phyloP scores from a whole-genome alignment of 352 stramenopile genomes.

The Phytophthora meadii region DNA sequence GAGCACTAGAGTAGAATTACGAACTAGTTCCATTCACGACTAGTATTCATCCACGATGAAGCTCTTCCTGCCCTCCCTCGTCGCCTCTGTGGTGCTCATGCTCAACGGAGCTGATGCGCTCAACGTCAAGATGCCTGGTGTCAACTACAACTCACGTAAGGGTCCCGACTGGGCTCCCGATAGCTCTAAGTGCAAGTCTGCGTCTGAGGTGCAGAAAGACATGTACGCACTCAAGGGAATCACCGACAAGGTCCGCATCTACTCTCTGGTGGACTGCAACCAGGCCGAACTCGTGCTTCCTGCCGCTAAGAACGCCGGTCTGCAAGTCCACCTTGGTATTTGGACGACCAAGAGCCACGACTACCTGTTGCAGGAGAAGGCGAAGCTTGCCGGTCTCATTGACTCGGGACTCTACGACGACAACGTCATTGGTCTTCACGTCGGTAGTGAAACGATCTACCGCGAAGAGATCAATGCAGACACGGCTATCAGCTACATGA shows the following conservation, averaged over 20 bases:
- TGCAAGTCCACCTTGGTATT: slow-evolving; percentile 70
- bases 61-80: slow-evolving; percentile 37
- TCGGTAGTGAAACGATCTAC: slow-evolving; percentile 79
- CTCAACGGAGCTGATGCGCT: slow-evolving; percentile 32
- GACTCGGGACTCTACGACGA: slow-evolving; percentile 47
- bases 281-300: slow-evolving; percentile 54
- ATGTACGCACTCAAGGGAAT: slow-evolving; percentile 57
- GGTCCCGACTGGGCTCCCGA: slow-evolving; percentile 53
- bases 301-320: slow-evolving; percentile 47
- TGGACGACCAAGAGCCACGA: slow-evolving; percentile 55
- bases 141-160: slow-evolving; percentile 85
- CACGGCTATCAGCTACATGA: slow-evolving; percentile 65
- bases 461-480: slow-evolving; percentile 55
- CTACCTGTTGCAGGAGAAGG: slow-evolving; percentile 57
- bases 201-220: slow-evolving; percentile 54
- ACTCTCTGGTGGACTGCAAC: slow-evolving; percentile 66
- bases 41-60: slow-evolving; percentile 29
- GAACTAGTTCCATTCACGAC: background rate
- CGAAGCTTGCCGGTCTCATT: slow-evolving; percentile 50
- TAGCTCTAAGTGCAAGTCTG: slow-evolving; percentile 54
- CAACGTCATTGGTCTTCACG: slow-evolving; percentile 60
- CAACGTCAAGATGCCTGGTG: slow-evolving; percentile 66
- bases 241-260: slow-evolving; percentile 70
- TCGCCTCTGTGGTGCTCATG: slow-evolving; percentile 27
- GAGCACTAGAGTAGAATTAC: background rate